Evolutionary conservation across 2,329 filamentous ascomycete species (phyloP).

Genomic region (Colletotrichum falcatum): DNA sequence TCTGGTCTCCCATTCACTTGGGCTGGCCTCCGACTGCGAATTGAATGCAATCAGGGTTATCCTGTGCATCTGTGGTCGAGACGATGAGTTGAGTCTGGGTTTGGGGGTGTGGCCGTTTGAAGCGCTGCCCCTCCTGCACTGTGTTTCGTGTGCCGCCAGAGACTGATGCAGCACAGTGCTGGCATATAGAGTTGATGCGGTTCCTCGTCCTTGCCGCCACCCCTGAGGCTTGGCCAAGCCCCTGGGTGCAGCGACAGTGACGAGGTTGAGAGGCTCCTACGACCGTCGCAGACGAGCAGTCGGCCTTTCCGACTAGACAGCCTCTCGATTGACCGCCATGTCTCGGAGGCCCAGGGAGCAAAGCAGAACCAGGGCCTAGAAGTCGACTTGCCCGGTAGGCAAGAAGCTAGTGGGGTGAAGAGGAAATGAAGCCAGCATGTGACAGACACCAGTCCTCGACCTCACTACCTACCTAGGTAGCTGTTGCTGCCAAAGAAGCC

Average conservation of each 20-base stretch:
- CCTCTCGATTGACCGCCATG: constrained; percentile 32
- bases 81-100: constrained; percentile 11
- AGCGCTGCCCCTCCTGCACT: neutral
- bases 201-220: neutral
- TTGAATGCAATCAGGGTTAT: constrained; percentile 14
- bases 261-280: constrained; percentile 1
- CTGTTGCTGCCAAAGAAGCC: neutral
- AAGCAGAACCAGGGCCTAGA: constrained; percentile 14
- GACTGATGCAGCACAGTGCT: constrained; percentile 19
- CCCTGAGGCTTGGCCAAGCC: constrained; percentile 19
- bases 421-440: constrained; percentile 19
- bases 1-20: neutral
- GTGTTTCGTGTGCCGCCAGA: constrained; percentile 3
- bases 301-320: constrained; percentile 28
- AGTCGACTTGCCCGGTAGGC: constrained; percentile 8
- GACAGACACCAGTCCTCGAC: constrained; percentile 11
- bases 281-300: constrained; percentile 17
- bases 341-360: constrained; percentile 32
- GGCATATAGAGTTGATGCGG: neutral
- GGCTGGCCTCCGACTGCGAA: neutral
- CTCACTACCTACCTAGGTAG: neutral
- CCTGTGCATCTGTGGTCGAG: constrained; percentile 17
- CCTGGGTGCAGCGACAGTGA: neutral
- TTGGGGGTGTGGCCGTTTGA: constrained; percentile 8
- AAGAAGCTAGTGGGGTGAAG: constrained; percentile 4